Evolutionary conservation across 768 basidiomycete species (phyloP), one percentile per base, ranked within the genome.

Genomic region (Boletus sp.): DNA sequence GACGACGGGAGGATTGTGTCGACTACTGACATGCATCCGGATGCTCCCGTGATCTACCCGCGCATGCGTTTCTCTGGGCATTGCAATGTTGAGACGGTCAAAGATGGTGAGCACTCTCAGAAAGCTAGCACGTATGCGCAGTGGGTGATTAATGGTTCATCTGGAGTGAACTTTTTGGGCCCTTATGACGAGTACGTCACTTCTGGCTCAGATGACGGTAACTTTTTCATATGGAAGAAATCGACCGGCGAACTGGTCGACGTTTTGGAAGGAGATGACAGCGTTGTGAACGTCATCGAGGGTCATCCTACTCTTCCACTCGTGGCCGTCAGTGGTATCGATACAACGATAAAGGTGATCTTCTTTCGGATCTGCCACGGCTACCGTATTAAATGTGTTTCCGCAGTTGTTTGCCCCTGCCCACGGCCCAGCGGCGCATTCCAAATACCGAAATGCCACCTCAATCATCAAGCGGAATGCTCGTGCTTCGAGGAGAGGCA

Each of bases 191-290:
- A 94, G 69, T 89, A 79, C 53, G 80, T 95, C 21, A 77, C 82
- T 13, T 92, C 90, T 23, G 93, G 93, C 7, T 91, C 88, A 5
- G 93, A 96, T 63, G 91, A 93, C 58, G 89, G 89, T 1, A 85
- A 90, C 65, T 85, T 88, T 69, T 96, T 96, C 67, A 75, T 94
- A 14, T 96, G 93, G 93, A 75, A 82, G 55, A 94, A 94, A 64
- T 68, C 72, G 17, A 79, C 79, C 15, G 85, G 83, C 0, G 69
- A 69, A 13, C 69, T 94, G 10, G 81, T 83, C 50, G 89, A 87
- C 14, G 83, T 96, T 42, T 84, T 90, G 60, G 90, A 94, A 74
- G 93, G 92, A 34, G 93, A 96, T 61, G 77, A 79, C 23, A 79
- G 72, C 47, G 82, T 93, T 3, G 93, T 94, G 15, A 96, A 95